Evolutionary conservation across 2,329 filamentous ascomycete species (phyloP), one percentile per base, ranked within the genome.

Genomic region (Pseudogymnoascus sp.): DNA sequence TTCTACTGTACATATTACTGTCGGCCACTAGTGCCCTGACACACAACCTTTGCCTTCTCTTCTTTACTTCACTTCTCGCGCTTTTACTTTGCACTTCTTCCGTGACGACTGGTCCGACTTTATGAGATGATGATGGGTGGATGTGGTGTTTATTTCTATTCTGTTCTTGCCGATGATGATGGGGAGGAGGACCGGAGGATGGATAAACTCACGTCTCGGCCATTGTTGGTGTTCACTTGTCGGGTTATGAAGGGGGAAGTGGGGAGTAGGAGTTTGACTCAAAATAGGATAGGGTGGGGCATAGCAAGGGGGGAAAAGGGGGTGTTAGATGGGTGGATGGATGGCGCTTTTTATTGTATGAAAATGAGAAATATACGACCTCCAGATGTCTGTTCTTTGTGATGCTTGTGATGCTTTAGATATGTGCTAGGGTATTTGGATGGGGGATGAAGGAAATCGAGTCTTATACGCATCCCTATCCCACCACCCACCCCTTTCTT

Each of bases 1-100:
- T 57, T 33, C 50, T 8, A 31, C 4, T 57, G 50, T 57, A 57
- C 50, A 57, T 57, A 57, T 57, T 57, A 57, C 50, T 57, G 50
- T 57, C 9, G n/a, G 50, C 50, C 23, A n/a, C n/a, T 28, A 15
- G n/a, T 26, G 47, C 47, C n/a, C 47, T 53, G 23, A 17, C 47
- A 53, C 47, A 17, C 13, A 26, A 13, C 26, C 15, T 17, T 53
- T 28, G 26, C n/a, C 44, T 50, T 50, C 13, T n/a, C 44, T 50
- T 50, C 21, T 28, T 50, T 50, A 53, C 47, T 53, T 53, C 15
- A 17, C 23, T 53, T 53, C 47, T 53, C 47, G n/a, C 47, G 15
- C 44, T 23, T 15, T 19, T 19, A 23, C 40, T 44, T 28, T n/a
- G 9, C 26, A 26, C 42, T 47, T 28, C 47, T 53, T 26, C 4